These are phyloP conservation scores for Favolaschia claudopus DNA, from an alignment of 768 basidiomycete species.

Conservation along the genomic window DNA sequence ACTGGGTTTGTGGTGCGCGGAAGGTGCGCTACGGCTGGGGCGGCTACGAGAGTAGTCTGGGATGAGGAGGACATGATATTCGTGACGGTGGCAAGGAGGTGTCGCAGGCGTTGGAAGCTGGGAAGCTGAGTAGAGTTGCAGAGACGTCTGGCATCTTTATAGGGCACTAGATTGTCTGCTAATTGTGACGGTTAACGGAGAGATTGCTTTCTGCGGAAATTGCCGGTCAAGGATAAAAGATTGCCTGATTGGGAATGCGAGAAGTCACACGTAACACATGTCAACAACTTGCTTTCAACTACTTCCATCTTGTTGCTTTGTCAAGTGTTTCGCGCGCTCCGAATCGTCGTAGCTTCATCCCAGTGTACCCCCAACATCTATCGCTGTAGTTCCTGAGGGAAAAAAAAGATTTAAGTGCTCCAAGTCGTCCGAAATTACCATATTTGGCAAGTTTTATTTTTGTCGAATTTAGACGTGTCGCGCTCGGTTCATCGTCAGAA, in stretches of 20 bases:
- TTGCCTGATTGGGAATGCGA: background rate
- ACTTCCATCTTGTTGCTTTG: too few relatives aligned
- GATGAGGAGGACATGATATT: background rate
- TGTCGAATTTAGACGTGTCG: too few relatives aligned
- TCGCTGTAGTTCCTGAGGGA: too few relatives aligned
- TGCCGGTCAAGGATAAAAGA: background rate
- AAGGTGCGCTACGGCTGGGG: constrained; percentile 10
- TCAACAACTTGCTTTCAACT: constrained; percentile 5
- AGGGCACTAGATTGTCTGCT: background rate
- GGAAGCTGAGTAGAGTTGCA: background rate
- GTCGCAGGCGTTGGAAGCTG: background rate
- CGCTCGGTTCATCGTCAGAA: too few relatives aligned
- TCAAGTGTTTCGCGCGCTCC: background rate
- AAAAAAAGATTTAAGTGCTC: too few relatives aligned
- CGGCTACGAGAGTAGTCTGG: background rate
- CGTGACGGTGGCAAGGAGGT: background rate
- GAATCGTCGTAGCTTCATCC: too few relatives aligned
- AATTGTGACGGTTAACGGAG: background rate
- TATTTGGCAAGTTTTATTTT: constrained; percentile 2
- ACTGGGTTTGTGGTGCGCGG: constrained; percentile 31
- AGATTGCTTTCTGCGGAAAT: background rate
- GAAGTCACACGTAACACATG: background rate
- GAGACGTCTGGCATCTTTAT: background rate
- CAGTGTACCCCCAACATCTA: too few relatives aligned
- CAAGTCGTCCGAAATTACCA: constrained; percentile 2